Percentiles rank a stretch among this genome's conserved stretches.
phyloP scores from a whole-genome alignment of 2,329 filamentous ascomycete species.

The Hypoxylon sp. region DNA sequence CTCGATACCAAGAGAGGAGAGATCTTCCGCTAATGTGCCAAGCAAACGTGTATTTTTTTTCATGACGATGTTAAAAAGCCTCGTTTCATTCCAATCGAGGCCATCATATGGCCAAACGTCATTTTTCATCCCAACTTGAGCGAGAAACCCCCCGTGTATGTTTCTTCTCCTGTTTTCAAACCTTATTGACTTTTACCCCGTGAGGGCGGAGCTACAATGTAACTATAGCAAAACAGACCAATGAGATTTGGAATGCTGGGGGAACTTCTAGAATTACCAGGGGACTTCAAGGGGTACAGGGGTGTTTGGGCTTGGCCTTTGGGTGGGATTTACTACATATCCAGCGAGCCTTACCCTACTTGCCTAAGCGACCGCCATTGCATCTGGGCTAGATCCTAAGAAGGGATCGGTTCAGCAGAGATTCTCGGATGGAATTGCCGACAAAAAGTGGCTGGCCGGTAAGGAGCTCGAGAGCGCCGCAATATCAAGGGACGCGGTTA shows the following conservation, averaged over 20 bases:
- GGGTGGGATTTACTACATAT: conserved; percentile 26
- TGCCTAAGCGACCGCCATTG: conserved; percentile 34
- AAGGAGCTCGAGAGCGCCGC: conserved; percentile 13
- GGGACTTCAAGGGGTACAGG: conserved; percentile 27
- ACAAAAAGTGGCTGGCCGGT: conserved; percentile 1
- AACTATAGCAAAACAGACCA: conserved; percentile 20
- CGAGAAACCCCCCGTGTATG: conserved; percentile 18
- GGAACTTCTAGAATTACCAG: conserved; percentile 41
- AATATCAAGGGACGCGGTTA: conserved; percentile 26
- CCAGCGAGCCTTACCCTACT: conserved; percentile 16
- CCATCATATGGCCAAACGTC: conserved; percentile 21
- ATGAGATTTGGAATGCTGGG: conserved; percentile 18
- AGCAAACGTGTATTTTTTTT: conserved; percentile 22
- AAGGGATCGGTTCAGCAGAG: conserved; percentile 21
- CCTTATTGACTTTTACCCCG: conserved; percentile 30
- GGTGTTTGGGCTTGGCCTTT: conserved; percentile 21
- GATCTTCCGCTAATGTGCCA: conserved; percentile 36
- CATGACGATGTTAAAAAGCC: conserved; percentile 13
- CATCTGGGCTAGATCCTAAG: conserved; percentile 19
- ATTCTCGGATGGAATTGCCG: conserved; percentile 41
- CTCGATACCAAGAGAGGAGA: conserved; percentile 27
- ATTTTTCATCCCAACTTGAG: conserved; percentile 43
- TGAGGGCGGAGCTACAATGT: conserved; percentile 24
- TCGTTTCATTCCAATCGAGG: conserved; percentile 31
- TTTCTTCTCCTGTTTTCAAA: conserved; percentile 42